Evolutionary conservation across 345 rosid genomes (phyloP), one percentile per base, ranked within the genome.

Genomic region (Geranium brycei): DNA sequence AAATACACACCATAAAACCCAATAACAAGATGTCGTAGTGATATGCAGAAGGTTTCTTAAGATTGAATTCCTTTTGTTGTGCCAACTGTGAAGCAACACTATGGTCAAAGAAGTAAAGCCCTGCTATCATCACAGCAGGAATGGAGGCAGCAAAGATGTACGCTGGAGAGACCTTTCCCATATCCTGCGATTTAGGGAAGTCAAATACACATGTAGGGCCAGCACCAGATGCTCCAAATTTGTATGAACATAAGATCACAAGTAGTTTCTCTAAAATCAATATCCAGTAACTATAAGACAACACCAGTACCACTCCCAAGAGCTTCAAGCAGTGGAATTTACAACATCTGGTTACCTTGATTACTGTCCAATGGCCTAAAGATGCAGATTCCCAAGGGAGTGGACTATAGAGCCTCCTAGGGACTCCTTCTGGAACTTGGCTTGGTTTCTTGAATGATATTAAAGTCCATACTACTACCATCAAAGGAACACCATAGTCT

Each of bases 31-130:
- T 71, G 72, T 91, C 96, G 62, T 87, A 87, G 62, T 88, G 96
- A 68, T 88, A 91, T 69, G 96, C 83, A 58, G 96, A 78, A 19
- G 91, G 97, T 12, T 88, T 83, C 64, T 72, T 85, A 28, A 91
- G 83, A 72, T 87, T 88, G 63, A 83, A 91, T 63, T 88, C 96
- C 69, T 81, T 77, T 77, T 87, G 96, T 60, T 88, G 95, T 35
- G 95, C 96, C 88, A 91, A 63, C 71, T 91, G 83, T 19, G 97
- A 83, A 75, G 97, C 93, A 65, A 87, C 97, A 57, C 90, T 82
- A 64, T 91, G 97, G 77, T 88, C 95, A 12, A 91, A 91, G 78
- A 88, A 91, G 80, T 91, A 85, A 53, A 86, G 78, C 23, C 95
- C 97, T 0, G 95, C 95, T 31, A 91, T 80, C 97, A 88, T 91